Conservation (phyloP, 306 rosid genomes). For the Clitoria ternatea region DNA sequence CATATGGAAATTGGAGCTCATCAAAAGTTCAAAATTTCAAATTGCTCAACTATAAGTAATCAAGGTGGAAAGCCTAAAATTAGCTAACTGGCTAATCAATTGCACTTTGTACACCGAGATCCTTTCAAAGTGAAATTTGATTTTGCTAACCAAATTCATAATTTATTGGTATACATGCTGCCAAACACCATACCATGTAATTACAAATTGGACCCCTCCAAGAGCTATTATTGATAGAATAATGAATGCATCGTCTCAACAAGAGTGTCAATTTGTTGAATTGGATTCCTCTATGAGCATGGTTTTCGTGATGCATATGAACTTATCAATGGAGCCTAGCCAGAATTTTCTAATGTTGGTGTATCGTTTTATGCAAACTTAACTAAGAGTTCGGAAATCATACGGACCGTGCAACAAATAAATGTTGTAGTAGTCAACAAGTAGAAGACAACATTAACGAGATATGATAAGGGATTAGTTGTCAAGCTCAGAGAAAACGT, state of each 20-base stretch:
- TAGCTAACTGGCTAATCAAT: not conserved
- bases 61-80: not conserved
- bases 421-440: not conserved
- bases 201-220: not conserved
- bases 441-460: not conserved
- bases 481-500: not conserved
- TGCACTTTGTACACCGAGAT: slow-evolving; percentile 5
- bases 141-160: not conserved
- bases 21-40: not conserved
- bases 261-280: not conserved
- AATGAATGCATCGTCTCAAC: not conserved
- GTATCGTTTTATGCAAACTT: slow-evolving; percentile 10
- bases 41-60: not conserved
- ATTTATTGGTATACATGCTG: not conserved
- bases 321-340: not conserved
- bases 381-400: not conserved
- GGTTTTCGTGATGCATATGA: not conserved
- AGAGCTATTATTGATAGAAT: not conserved
- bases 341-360: not conserved
- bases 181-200: slow-evolving; percentile 10
- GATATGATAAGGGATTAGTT: not conserved
- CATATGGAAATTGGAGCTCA: not conserved
- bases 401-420: not conserved
- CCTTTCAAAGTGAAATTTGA: not conserved
- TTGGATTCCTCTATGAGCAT: not conserved